Conservation (phyloP, 164 flowering plant species). For the Akebia trifoliata region DNA sequence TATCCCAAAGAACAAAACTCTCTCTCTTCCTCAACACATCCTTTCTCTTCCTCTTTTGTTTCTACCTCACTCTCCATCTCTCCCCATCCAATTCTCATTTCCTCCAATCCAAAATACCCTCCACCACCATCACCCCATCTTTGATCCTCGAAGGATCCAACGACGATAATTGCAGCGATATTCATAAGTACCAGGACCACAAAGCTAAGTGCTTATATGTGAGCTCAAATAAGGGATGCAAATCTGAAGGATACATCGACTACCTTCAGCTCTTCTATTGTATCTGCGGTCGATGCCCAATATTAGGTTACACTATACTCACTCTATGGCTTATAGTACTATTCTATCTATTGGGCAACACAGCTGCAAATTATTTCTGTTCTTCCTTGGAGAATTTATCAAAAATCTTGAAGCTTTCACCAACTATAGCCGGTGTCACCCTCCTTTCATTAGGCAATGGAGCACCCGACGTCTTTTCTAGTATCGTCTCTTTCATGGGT, state of each 20-base stretch:
- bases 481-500: constrained; percentile 50
- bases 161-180: constrained; percentile 22
- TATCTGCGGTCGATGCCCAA: constrained; percentile 30
- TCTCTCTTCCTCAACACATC: constrained; percentile 33
- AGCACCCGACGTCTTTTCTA: constrained; percentile 58
- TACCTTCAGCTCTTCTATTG: constrained; percentile 62
- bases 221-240: constrained; percentile 32
- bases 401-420: constrained; percentile 46
- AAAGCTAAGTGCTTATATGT: constrained; percentile 42
- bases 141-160: not conserved
- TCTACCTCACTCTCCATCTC: constrained; percentile 14
- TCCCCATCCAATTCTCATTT: constrained; percentile 1
- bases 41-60: constrained; percentile 34
- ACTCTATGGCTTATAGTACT: constrained; percentile 48
- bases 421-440: constrained; percentile 65
- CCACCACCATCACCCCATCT: not conserved
- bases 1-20: constrained; percentile 15
- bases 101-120: not conserved
- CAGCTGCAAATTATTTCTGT: constrained; percentile 62
- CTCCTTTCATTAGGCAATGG: constrained; percentile 73
- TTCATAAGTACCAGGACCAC: constrained; percentile 27
- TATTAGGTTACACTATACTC: constrained; percentile 34
- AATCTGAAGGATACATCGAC: constrained; percentile 48
- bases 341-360: constrained; percentile 58
- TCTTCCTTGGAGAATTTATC: constrained; percentile 52